Evolutionary conservation across 108 stramenopile genomes (phyloP).

Genomic region (Nitzschia palea): DNA sequence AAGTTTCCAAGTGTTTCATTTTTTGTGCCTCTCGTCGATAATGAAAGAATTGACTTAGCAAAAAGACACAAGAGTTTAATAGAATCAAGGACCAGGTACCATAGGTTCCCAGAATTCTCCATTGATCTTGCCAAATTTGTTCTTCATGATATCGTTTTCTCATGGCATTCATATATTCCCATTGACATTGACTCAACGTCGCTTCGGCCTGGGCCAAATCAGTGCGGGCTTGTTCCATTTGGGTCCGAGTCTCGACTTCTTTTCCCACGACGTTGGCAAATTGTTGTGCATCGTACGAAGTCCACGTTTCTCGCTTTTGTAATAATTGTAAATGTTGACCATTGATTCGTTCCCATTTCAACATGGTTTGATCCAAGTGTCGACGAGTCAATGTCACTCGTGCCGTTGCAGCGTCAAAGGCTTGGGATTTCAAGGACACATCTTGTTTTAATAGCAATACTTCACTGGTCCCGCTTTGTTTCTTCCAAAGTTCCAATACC

Average conservation of each 20-base stretch:
- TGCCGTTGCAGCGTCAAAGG: slow-evolving; percentile 41
- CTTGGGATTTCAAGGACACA: slow-evolving; percentile 34
- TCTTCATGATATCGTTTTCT: slow-evolving; percentile 69
- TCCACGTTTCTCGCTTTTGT: slow-evolving; percentile 51
- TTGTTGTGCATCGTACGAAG: slow-evolving; percentile 43
- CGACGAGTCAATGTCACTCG: slow-evolving; percentile 37
- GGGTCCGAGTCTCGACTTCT: slow-evolving; percentile 39
- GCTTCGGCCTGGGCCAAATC: slow-evolving; percentile 37
- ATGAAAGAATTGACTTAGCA: slow-evolving; percentile 48
- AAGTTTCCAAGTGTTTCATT: slow-evolving; percentile 33
- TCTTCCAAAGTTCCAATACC: slow-evolving; percentile 32
- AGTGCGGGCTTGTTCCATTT: slow-evolving; percentile 32
- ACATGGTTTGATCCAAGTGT: slow-evolving; percentile 26
- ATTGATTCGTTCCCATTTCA: slow-evolving; percentile 39
- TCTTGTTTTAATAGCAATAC: slow-evolving; percentile 44
- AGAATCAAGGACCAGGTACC: slow-evolving; percentile 61
- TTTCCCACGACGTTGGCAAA: slow-evolving; percentile 47
- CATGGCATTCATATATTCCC: slow-evolving; percentile 57
- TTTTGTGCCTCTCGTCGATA: slow-evolving; percentile 30
- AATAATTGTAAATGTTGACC: slow-evolving; percentile 41
- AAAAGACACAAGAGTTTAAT: slow-evolving; percentile 54
- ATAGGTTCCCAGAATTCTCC: slow-evolving; percentile 59
- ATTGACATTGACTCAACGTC: slow-evolving; percentile 19
- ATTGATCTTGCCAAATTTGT: slow-evolving; percentile 71
- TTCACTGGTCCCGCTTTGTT: slow-evolving; percentile 46